Base-by-base conservation (phyloP, 2,329 filamentous ascomycete species). In the Pestalotiopsis sp. region DNA sequence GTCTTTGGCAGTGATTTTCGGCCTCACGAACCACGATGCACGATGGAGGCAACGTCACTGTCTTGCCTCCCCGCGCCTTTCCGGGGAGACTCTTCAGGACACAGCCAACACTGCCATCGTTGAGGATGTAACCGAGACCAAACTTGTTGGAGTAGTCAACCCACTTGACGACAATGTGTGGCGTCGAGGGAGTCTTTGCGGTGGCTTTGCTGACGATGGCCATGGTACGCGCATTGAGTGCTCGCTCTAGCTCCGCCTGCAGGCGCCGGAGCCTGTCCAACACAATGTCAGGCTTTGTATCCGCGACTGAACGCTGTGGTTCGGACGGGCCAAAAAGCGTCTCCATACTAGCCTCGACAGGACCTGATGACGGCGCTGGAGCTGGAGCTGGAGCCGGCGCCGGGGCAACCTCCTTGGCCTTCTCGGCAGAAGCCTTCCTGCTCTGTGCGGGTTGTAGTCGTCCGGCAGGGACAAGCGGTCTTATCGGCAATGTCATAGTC, bases 141-240 rank as follows among this genome's bases (percentile, higher is more conserved):
- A 94, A 94, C 78, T 94, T 94, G 80, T 94, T 94, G 69, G 92
- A 94, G 79, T 96, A 96, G 78, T 96, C 93, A 6, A 96, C 93
- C 93, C 93, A 96, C 77, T 95, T 94, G 12, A 91, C 88, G 13
- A 91, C 89, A 59, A 91, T 87, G 76, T 90, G 81, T 76, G 91
- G 86, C 77, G 91, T 79, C 70, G 90, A 76, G 76, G 86, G 82
- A 67, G 85, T 78, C 71, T 85, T 80, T 69, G 86, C 82, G 2
- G 61, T 64, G 11, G 65, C 52, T 80, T 88, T 86, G 11, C 86
- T 82, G 63, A 90, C 82, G 67, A 90, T 83, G 23, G 89, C 89
- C 84, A 89, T 90, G 0, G 88, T 84, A 75, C 90, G 85, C 52
- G 89, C 84, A 73, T 91, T 91, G 7, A 91, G 80, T 3, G 89